Evolutionary conservation across 2,329 filamentous ascomycete species (phyloP).

Genomic region (Aspergillus proliferans): DNA sequence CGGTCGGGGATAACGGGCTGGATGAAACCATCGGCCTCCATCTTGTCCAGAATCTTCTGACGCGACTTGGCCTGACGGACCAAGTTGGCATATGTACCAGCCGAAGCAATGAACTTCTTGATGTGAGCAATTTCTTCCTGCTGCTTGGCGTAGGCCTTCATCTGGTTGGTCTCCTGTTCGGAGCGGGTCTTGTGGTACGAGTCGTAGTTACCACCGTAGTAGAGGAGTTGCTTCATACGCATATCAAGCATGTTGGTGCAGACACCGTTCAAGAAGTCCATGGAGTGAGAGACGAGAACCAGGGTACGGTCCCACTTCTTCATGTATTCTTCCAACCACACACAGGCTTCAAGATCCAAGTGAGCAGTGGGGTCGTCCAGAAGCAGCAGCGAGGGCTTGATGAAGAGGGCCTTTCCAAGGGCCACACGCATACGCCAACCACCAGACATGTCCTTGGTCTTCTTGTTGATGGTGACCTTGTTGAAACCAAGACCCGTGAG

Average conservation of each 20-base stretch:
- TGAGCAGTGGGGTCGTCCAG: constrained; percentile 98
- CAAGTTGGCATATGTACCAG: constrained; percentile 99
- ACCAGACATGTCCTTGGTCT: constrained; percentile 99
- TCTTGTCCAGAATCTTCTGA: constrained; percentile 99
- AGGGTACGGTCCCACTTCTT: constrained; percentile 99
- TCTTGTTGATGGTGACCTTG: constrained; percentile 96
- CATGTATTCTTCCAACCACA: constrained; percentile 99
- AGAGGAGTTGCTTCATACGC: constrained; percentile 78
- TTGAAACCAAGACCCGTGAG: constrained; percentile 99
- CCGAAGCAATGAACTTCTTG: constrained; percentile 99
- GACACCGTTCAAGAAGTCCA: constrained; percentile 99
- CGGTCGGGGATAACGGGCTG: constrained; percentile 78
- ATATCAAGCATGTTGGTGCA: constrained; percentile 99
- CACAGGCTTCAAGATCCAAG: constrained; percentile 97
- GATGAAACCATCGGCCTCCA: constrained; percentile 99
- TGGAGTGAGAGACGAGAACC: constrained; percentile 91
- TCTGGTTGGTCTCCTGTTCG: constrained; percentile 96
- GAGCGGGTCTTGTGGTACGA: constrained; percentile 89
- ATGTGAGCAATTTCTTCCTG: constrained; percentile 99
- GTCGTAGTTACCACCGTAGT: constrained; percentile 99
- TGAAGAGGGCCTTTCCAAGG: constrained; percentile 93
- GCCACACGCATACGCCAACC: constrained; percentile 99
- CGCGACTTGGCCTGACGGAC: constrained; percentile 97
- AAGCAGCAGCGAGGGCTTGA: constrained; percentile 90
- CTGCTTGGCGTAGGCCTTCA: constrained; percentile 98